phyloP scores from a whole-genome alignment of 2,329 filamentous ascomycete species.

The Orbilia ellipsospora region DNA sequence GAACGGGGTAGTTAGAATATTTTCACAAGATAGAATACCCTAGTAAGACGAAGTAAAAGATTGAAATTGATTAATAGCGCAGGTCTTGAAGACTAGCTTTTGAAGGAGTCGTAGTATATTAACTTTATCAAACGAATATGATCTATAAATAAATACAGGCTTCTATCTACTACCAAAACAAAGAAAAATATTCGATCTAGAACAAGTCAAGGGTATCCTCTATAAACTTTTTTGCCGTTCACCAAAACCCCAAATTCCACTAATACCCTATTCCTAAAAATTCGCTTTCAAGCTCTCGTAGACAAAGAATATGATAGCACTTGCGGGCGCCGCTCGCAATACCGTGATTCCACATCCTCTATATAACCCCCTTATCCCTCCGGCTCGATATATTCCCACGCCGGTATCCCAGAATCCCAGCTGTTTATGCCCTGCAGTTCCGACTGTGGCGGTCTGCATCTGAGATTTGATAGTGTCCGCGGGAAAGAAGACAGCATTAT shows the following conservation, averaged over 20 bases:
- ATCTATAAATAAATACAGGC: no score
- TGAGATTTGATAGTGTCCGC: slow-evolving; percentile 97
- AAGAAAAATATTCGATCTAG: background rate
- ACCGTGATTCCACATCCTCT: slow-evolving; percentile 95
- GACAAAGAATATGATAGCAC: slow-evolving; percentile 97
- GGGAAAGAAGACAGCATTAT: slow-evolving; percentile 97
- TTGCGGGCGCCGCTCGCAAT: slow-evolving; percentile 86
- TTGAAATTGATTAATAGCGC: no score
- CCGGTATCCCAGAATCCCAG: slow-evolving; percentile 79
- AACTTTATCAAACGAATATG: no score
- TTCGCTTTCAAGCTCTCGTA: slow-evolving; percentile 85
- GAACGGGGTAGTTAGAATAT: no score
- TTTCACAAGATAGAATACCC: no score
- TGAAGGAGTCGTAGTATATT: no score
- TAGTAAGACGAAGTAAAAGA: no score
- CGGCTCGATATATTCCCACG: slow-evolving; percentile 78
- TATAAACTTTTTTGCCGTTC: background rate
- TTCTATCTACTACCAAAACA: background rate
- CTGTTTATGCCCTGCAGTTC: slow-evolving; percentile 66
- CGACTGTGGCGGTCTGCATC: slow-evolving; percentile 88
- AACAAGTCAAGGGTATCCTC: slow-evolving; percentile 34
- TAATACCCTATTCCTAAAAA: slow-evolving; percentile 64
- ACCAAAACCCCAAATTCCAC: background rate
- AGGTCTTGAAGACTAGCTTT: no score
- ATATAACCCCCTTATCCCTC: slow-evolving; percentile 87